These are phyloP conservation scores for Colletotrichum noveboracense DNA, from an alignment of 2,329 filamentous ascomycete species.

Conservation along the genomic window DNA sequence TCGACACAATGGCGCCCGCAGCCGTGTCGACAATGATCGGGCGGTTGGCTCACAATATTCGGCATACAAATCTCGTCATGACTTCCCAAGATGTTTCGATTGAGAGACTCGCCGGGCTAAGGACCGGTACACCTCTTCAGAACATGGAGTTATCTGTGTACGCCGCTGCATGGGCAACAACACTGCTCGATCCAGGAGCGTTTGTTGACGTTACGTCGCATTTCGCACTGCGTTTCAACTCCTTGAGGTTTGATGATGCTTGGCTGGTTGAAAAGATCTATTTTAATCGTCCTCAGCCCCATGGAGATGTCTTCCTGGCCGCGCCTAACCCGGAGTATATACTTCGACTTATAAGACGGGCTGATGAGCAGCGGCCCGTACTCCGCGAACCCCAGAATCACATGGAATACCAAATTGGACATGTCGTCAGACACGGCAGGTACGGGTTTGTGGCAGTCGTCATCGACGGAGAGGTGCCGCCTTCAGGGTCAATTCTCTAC, in stretches of 20 bases:
- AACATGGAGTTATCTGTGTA: conserved; percentile 69
- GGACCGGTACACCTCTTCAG: conserved; percentile 53
- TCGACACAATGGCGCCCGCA: conserved; percentile 67
- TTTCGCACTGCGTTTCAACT: conserved; percentile 51
- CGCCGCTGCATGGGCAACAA: conserved; percentile 73
- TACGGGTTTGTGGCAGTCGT: conserved; percentile 84
- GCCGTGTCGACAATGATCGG: conserved; percentile 71
- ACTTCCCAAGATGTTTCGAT: conserved; percentile 33
- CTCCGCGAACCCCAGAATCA: conserved; percentile 33
- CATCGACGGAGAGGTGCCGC: conserved; percentile 69
- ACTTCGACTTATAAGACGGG: conserved; percentile 45
- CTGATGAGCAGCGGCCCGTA: conserved; percentile 47
- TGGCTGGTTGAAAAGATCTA: conserved; percentile 66
- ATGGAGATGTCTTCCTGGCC: conserved; percentile 6
- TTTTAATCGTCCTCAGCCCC: not conserved
- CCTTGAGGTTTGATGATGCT: conserved; percentile 64
- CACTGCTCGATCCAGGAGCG: conserved; percentile 49
- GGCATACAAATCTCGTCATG: conserved; percentile 29
- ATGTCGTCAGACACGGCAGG: conserved; percentile 82
- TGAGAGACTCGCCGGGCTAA: conserved; percentile 12
- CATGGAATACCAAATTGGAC: conserved; percentile 70
- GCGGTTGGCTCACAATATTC: conserved; percentile 80
- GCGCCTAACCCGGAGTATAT: conserved; percentile 13
- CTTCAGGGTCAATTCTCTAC: conserved; percentile 1
- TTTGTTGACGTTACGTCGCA: conserved; percentile 21